phyloP scores from a whole-genome alignment of 148 eudicot species.

The Silene latifolia region DNA sequence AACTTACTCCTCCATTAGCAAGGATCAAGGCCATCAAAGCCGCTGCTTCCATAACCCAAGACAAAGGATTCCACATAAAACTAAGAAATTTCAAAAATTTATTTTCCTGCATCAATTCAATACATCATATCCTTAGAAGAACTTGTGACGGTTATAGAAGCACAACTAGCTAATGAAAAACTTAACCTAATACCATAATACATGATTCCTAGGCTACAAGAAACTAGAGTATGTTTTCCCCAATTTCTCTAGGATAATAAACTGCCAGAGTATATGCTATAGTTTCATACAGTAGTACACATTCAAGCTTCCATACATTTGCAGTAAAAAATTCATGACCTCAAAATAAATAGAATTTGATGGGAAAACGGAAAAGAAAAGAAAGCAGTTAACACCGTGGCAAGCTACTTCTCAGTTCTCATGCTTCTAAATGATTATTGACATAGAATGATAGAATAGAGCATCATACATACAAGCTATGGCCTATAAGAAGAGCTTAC shows the following conservation, averaged over 20 bases:
- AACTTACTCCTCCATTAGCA: slow-evolving; percentile 78
- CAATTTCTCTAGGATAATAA: background rate
- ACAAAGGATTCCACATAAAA: slow-evolving; percentile 85
- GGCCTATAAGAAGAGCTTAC: slow-evolving; percentile 33
- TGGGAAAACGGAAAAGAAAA: too few relatives aligned
- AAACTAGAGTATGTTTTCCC: background rate
- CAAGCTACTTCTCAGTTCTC: too few relatives aligned
- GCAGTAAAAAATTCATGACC: background rate
- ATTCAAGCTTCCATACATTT: background rate
- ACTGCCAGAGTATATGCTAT: too few relatives aligned
- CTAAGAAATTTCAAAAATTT: slow-evolving; percentile 68
- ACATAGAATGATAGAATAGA: background rate
- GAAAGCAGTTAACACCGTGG: too few relatives aligned
- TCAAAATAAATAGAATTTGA: background rate
- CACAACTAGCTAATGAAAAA: background rate
- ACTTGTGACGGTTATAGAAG: background rate
- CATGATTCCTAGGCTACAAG: background rate
- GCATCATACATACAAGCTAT: background rate
- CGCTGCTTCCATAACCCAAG: slow-evolving; percentile 89
- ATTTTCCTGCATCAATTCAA: slow-evolving; percentile 50
- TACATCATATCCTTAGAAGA: background rate
- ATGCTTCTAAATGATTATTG: too few relatives aligned
- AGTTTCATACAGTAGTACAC: too few relatives aligned
- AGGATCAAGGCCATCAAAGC: slow-evolving; percentile 73
- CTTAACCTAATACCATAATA: background rate